A percentile compares a stretch with the other conserved stretches of the same genome.
Evolutionary conservation across 2,329 filamentous ascomycete species (phyloP).

Genomic region (Paecilomyces formosus): DNA sequence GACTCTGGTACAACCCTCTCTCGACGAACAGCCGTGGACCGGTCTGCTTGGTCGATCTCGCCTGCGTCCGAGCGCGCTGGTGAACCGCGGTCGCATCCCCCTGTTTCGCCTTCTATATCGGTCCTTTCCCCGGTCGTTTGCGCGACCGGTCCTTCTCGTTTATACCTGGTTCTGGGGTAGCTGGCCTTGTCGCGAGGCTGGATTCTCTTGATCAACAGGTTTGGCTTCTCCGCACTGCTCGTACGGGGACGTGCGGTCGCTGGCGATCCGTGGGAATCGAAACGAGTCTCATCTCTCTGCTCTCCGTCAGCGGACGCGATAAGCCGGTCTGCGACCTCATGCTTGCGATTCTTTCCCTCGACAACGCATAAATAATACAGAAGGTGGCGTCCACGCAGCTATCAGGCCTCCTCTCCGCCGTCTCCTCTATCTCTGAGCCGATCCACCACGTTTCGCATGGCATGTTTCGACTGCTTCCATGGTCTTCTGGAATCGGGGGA

Average conservation of each 20-base stretch:
- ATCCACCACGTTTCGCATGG: slow-evolving; percentile 31
- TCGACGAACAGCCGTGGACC: slow-evolving; percentile 1
- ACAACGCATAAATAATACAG: background rate
- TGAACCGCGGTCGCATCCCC: background rate
- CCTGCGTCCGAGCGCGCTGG: background rate
- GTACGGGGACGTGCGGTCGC: slow-evolving; percentile 15
- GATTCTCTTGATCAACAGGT: background rate
- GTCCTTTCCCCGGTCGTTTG: background rate
- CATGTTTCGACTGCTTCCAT: slow-evolving; percentile 43
- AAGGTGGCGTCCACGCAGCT: slow-evolving; percentile 2
- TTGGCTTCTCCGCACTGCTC: slow-evolving; percentile 13
- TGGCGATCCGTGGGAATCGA: slow-evolving; percentile 9
- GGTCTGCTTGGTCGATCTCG: background rate
- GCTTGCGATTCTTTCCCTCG: slow-evolving; percentile 8
- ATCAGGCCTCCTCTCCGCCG: slow-evolving; percentile 6
- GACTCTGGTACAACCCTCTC: background rate
- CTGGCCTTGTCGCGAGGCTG: background rate
- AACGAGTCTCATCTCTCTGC: slow-evolving; percentile 11
- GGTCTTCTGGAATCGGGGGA: slow-evolving; percentile 38
- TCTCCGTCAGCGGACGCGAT: slow-evolving; percentile 8
- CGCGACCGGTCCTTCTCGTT: background rate
- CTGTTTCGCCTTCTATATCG: background rate
- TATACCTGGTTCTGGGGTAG: background rate
- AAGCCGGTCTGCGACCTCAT: slow-evolving; percentile 8
- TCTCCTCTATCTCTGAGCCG: background rate